These are phyloP conservation scores for Cynanchum wilfordii DNA, from an alignment of 257 asterid genomes.

Conservation along the genomic window DNA sequence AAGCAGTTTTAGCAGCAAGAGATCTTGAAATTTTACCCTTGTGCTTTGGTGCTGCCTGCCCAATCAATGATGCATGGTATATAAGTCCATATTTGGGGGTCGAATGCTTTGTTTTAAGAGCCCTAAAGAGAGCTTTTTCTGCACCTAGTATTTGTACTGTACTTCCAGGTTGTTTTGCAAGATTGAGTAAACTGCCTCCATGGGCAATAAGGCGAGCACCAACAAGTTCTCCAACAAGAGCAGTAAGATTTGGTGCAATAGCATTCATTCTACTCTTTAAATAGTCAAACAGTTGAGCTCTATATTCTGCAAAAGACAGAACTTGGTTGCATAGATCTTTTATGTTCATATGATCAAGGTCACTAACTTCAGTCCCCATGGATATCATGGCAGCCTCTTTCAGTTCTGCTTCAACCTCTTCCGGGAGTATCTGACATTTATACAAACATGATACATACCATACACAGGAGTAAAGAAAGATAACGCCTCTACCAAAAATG, in stretches of 20 bases:
- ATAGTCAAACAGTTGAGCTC: slow-evolving; percentile 82
- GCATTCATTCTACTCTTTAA: slow-evolving; percentile 87
- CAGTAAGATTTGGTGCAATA: slow-evolving; percentile 88
- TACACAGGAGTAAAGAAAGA: not conserved
- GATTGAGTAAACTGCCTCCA: slow-evolving; percentile 88
- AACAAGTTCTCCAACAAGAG: slow-evolving; percentile 90
- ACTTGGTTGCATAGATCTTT: slow-evolving; percentile 87
- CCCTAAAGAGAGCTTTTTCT: slow-evolving; percentile 88
- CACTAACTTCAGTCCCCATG: slow-evolving; percentile 95
- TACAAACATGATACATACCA: not conserved
- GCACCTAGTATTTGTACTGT: slow-evolving; percentile 94
- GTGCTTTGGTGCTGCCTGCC: slow-evolving; percentile 91
- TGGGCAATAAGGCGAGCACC: slow-evolving; percentile 95
- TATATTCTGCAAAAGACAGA: slow-evolving; percentile 69
- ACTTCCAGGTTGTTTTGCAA: slow-evolving; percentile 95
- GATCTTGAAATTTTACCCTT: slow-evolving; percentile 90
- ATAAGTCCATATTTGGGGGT: slow-evolving; percentile 91
- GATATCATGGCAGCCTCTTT: slow-evolving; percentile 83
- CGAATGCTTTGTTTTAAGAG: slow-evolving; percentile 83
- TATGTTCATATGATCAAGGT: slow-evolving; percentile 74
- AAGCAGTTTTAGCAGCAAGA: slow-evolving; percentile 80
- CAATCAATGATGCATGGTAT: slow-evolving; percentile 86
- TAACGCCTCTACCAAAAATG: not conserved
- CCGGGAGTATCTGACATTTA: slow-evolving; percentile 51
- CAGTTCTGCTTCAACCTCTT: slow-evolving; percentile 75